phyloP scores from a whole-genome alignment of 345 rosid genomes.

The Hirschfeldia incana region DNA sequence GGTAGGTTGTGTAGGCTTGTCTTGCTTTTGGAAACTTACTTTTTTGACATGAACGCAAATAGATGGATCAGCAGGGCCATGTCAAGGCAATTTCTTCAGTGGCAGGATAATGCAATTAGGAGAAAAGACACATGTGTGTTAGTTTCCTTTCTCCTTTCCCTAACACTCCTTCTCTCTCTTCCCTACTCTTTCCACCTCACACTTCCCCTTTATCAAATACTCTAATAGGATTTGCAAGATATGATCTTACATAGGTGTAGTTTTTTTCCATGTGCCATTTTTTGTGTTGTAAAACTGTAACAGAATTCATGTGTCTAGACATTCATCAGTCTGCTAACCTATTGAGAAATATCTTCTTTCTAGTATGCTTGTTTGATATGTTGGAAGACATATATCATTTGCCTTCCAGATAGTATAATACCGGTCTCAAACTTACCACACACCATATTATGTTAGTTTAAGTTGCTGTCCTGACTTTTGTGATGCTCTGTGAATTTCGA shows the following conservation, averaged over 20 bases:
- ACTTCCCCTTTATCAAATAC: conserved; percentile 55
- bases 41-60: conserved; percentile 91
- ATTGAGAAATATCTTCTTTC: background rate
- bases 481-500: background rate
- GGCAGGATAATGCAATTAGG: conserved; percentile 99
- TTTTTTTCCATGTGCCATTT: background rate
- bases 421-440: background rate
- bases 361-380: background rate
- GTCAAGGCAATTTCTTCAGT: conserved; percentile 97
- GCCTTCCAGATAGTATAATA: conserved; percentile 11
- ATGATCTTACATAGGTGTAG: conserved; percentile 21
- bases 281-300: background rate
- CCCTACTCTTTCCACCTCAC: conserved; percentile 72
- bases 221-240: conserved; percentile 22
- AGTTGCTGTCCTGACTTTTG: background rate
- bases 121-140: conserved; percentile 99
- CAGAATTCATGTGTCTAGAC: background rate
- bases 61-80: conserved; percentile 92
- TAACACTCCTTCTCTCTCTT: conserved; percentile 78
- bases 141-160: conserved; percentile 99
- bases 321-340: conserved; percentile 16
- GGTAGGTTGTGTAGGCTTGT: conserved; percentile 69
- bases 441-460: conserved; percentile 15
- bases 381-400: background rate
- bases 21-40: conserved; percentile 57